phyloP scores from a whole-genome alignment of 2,329 filamentous ascomycete genomes.

The Endothia cerciana region DNA sequence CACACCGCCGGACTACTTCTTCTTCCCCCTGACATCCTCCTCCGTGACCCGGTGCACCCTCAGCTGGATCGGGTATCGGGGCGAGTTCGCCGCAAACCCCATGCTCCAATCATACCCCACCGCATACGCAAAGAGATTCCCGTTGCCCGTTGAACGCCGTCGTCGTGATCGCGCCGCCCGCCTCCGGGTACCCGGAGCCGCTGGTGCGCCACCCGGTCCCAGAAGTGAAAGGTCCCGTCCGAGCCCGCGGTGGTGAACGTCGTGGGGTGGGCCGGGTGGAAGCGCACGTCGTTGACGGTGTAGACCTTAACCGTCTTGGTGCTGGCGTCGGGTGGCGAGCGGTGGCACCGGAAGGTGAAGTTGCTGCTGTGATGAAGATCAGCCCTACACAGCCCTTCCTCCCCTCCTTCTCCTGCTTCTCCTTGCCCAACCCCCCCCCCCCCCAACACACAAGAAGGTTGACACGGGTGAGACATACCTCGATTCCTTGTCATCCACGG shows the following conservation, averaged over 20 bases:
- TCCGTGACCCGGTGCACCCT: constrained; percentile 36
- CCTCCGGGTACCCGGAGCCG: constrained; percentile 56
- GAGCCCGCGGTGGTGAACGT: constrained; percentile 40
- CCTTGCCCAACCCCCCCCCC: no score
- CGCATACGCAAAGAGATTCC: constrained; percentile 62
- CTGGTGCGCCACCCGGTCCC: constrained; percentile 58
- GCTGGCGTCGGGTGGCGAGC: constrained; percentile 27
- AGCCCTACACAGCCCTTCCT: not conserved
- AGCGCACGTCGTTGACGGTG: constrained; percentile 39
- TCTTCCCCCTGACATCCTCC: constrained; percentile 31
- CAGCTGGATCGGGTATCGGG: constrained; percentile 34
- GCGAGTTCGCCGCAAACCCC: constrained; percentile 50
- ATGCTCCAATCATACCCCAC: constrained; percentile 76
- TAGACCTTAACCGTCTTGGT: constrained; percentile 35
- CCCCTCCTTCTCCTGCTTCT: not conserved
- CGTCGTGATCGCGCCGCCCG: constrained; percentile 62
- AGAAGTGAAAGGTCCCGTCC: constrained; percentile 50
- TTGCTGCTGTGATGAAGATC: constrained; percentile 21
- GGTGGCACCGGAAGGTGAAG: constrained; percentile 42
- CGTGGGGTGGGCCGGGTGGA: constrained; percentile 34
- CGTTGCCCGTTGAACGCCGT: constrained; percentile 65
- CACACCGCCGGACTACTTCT: not conserved
- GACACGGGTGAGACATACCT: not conserved
- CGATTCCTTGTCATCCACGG: constrained; percentile 3
- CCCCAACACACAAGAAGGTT: not conserved